phyloP scores from a whole-genome alignment of 2,329 filamentous ascomycete species.

The Fusarium sp. region DNA sequence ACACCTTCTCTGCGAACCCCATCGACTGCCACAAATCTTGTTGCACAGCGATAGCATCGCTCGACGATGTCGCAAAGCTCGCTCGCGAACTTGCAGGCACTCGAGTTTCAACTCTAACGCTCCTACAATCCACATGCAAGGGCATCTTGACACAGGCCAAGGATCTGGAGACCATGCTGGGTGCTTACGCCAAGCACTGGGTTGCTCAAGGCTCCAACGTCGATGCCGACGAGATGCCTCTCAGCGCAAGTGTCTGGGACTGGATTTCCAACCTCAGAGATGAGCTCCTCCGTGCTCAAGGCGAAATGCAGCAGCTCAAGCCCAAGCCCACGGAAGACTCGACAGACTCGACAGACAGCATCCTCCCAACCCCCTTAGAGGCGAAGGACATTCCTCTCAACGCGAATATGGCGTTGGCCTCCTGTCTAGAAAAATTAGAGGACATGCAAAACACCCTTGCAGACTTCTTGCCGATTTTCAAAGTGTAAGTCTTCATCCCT shows the following conservation, averaged over 20 bases:
- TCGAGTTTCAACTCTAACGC: slow-evolving; percentile 29
- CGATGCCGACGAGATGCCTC: slow-evolving; percentile 19
- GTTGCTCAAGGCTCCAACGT: slow-evolving; percentile 10
- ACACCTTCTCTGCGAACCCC: not conserved
- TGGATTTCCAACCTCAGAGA: slow-evolving; percentile 15
- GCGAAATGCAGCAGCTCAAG: not conserved
- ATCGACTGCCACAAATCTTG: slow-evolving; percentile 24
- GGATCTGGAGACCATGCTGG: slow-evolving; percentile 33
- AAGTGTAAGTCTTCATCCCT: slow-evolving; percentile 22
- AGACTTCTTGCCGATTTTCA: slow-evolving; percentile 37
- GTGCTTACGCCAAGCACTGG: slow-evolving; percentile 29
- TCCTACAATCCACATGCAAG: slow-evolving; percentile 23
- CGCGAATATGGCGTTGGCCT: slow-evolving; percentile 11
- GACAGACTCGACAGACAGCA: not conserved
- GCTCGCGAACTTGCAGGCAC: slow-evolving; percentile 15
- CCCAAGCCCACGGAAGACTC: not conserved
- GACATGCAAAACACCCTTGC: not conserved
- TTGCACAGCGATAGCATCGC: not conserved
- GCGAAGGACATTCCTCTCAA: slow-evolving; percentile 19
- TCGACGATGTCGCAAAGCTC: slow-evolving; percentile 1
- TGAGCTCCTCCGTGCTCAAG: not conserved
- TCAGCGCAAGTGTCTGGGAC: slow-evolving; percentile 27
- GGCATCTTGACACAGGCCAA: slow-evolving; percentile 13
- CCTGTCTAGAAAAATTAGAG: slow-evolving; percentile 15
- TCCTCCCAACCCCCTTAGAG: not conserved